Percentiles rank a stretch among this genome's conserved stretches.
These are phyloP conservation scores for Eucalyptus tenuipes DNA, from an alignment of 345 rosid species.

Conservation along the genomic window DNA sequence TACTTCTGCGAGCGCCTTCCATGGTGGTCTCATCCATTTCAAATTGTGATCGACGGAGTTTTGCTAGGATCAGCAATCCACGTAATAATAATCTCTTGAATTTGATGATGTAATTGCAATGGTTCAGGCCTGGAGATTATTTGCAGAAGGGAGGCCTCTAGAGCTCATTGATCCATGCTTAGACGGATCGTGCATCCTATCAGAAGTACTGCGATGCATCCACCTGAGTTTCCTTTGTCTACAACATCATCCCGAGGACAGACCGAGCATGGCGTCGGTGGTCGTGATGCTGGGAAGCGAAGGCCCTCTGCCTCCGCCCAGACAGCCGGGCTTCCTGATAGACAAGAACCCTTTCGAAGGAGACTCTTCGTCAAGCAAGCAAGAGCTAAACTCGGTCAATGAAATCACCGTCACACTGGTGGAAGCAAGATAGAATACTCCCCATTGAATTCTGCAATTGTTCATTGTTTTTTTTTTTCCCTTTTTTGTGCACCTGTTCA, in stretches of 20 bases:
- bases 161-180: constrained; percentile 5
- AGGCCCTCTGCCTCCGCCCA: constrained; percentile 14
- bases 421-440: not conserved
- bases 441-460: not conserved
- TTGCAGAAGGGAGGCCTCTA: constrained; percentile 10
- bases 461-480: too few species aligned
- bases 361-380: constrained; percentile 12
- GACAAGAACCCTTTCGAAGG: not conserved
- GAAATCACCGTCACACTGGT: constrained; percentile 9
- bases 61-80: not conserved
- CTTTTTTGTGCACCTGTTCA: not conserved
- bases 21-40: not conserved
- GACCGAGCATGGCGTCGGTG: constrained; percentile 28
- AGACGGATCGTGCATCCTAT: not conserved
- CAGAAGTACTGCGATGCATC: constrained; percentile 16
- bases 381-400: not conserved
- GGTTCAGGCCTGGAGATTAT: constrained; percentile 26
- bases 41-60: not conserved
- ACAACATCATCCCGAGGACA: constrained; percentile 22
- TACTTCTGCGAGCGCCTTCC: not conserved
- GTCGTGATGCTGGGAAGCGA: constrained; percentile 36
- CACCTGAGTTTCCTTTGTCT: constrained; percentile 33
- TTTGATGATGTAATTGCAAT: not conserved
- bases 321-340: constrained; percentile 25
- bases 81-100: not conserved